phyloP scores from a whole-genome alignment of 192 early-diverging fungal species.

The Coemansia sp. region DNA sequence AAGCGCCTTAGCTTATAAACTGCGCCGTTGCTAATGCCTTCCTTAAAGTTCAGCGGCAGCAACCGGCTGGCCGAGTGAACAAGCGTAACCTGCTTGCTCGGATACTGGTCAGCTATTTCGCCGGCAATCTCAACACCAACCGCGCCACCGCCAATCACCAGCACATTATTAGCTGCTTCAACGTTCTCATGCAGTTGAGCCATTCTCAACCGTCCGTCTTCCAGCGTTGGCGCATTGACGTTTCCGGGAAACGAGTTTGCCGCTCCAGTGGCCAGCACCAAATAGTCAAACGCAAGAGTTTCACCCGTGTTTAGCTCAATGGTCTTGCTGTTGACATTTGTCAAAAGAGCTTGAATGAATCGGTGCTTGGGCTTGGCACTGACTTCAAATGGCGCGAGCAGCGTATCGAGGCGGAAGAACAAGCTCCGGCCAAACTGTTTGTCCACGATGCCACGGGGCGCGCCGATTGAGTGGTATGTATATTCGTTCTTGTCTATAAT shows the following conservation, averaged over 20 bases:
- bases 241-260: slow-evolving; percentile 57
- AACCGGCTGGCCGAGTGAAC: slow-evolving; percentile 50
- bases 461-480: slow-evolving; percentile 55
- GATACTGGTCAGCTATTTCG: slow-evolving; percentile 56
- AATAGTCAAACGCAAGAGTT: slow-evolving; percentile 62
- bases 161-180: slow-evolving; percentile 49
- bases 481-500: slow-evolving; percentile 57
- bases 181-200: slow-evolving; percentile 43
- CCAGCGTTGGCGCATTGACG: slow-evolving; percentile 23
- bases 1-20: slow-evolving; percentile 43
- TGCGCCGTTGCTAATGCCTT: slow-evolving; percentile 34
- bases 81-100: slow-evolving; percentile 53
- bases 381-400: slow-evolving; percentile 31
- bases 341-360: slow-evolving; percentile 57
- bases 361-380: slow-evolving; percentile 21
- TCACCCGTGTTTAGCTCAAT: slow-evolving; percentile 55
- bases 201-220: slow-evolving; percentile 36
- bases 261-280: slow-evolving; percentile 66
- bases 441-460: slow-evolving; percentile 57
- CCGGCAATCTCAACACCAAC: slow-evolving; percentile 62
- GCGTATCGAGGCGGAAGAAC: slow-evolving; percentile 49
- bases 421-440: slow-evolving; percentile 50
- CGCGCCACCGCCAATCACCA: slow-evolving; percentile 71
- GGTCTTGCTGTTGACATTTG: slow-evolving; percentile 35
- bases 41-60: slow-evolving; percentile 53